Evolutionary conservation across 768 basidiomycete genomes (phyloP).

Genomic region (Neoboletus brunneissimus): DNA sequence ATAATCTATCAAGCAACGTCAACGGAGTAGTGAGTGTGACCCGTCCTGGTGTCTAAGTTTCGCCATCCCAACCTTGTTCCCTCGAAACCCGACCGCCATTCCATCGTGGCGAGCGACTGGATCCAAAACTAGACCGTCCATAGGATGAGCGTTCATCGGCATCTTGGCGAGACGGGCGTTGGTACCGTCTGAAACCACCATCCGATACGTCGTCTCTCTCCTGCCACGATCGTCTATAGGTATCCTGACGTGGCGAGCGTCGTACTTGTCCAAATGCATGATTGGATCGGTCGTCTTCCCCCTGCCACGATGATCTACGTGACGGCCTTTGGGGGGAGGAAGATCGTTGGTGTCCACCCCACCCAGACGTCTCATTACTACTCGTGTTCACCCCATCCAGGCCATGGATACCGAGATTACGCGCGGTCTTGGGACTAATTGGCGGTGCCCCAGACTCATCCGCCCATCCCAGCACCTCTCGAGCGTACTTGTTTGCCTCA

Average conservation of each 20-base stretch:
- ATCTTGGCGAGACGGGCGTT: slow-evolving; percentile 5
- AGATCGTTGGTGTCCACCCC: slow-evolving; percentile 2
- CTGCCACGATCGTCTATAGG: slow-evolving; percentile 1
- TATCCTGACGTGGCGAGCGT: slow-evolving; percentile 4
- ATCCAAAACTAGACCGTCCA: slow-evolving; percentile 9
- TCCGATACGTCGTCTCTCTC: not conserved
- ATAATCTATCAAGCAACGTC: not conserved
- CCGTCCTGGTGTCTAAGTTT: not conserved
- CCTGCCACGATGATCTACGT: slow-evolving; percentile 11
- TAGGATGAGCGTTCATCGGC: not conserved
- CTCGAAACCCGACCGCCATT: not conserved
- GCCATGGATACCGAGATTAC: slow-evolving; percentile 40
- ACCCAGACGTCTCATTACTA: not conserved
- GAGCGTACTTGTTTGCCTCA: slow-evolving; percentile 37
- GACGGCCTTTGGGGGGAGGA: slow-evolving; percentile 4
- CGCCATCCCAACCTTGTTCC: slow-evolving; percentile 2
- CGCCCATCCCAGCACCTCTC: slow-evolving; percentile 38
- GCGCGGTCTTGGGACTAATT: slow-evolving; percentile 34
- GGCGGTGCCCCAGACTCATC: slow-evolving; percentile 33
- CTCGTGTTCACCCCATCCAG: slow-evolving; percentile 27
- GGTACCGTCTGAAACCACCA: not conserved
- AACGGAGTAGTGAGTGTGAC: slow-evolving; percentile 1
- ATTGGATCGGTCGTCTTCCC: not conserved
- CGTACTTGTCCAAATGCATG: not conserved
- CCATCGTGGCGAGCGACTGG: slow-evolving; percentile 1